Conservation (phyloP, 495 filamentous ascomycete species). For the Letharia columbiana region DNA sequence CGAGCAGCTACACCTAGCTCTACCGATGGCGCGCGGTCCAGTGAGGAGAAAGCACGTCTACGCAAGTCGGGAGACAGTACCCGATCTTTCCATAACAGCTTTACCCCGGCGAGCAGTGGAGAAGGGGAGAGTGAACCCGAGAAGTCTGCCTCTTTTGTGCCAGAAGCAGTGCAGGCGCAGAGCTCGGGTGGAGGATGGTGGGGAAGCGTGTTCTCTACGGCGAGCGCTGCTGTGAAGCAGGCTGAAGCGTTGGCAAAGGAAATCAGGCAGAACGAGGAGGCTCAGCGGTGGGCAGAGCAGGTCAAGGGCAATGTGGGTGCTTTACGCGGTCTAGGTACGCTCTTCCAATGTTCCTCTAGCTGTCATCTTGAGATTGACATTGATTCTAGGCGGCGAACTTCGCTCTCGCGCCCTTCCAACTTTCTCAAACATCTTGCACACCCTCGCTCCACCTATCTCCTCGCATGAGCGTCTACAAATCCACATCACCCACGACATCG, state of each 20-base stretch:
- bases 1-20: slow-evolving; percentile 49
- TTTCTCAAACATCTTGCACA: slow-evolving; percentile 89
- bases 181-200: slow-evolving; percentile 73
- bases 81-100: slow-evolving; percentile 51
- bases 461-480: slow-evolving; percentile 97
- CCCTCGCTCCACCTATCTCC: slow-evolving; percentile 90
- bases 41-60: slow-evolving; percentile 51
- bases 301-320: slow-evolving; percentile 85
- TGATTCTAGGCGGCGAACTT: slow-evolving; percentile 69
- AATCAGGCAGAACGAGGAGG: slow-evolving; percentile 93
- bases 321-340: slow-evolving; percentile 67
- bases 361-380: slow-evolving; percentile 22
- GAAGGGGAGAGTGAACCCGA: slow-evolving; percentile 27
- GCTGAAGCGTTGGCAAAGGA: slow-evolving; percentile 90
- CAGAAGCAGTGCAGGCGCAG: slow-evolving; percentile 31
- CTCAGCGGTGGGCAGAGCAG: slow-evolving; percentile 90
- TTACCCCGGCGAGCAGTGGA: slow-evolving; percentile 36
- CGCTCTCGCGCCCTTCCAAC: slow-evolving; percentile 84
- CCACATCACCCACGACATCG: slow-evolving; percentile 91
- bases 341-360: slow-evolving; percentile 9
- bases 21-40: slow-evolving; percentile 36
- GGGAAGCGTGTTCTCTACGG: slow-evolving; percentile 68
- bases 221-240: slow-evolving; percentile 78
- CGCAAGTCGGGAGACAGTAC: slow-evolving; percentile 71
- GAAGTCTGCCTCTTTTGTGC: slow-evolving; percentile 20